Evolutionary conservation across 192 early-diverging fungal species (phyloP), one percentile per base, ranked within the genome.

Genomic region (Podila verticillata): DNA sequence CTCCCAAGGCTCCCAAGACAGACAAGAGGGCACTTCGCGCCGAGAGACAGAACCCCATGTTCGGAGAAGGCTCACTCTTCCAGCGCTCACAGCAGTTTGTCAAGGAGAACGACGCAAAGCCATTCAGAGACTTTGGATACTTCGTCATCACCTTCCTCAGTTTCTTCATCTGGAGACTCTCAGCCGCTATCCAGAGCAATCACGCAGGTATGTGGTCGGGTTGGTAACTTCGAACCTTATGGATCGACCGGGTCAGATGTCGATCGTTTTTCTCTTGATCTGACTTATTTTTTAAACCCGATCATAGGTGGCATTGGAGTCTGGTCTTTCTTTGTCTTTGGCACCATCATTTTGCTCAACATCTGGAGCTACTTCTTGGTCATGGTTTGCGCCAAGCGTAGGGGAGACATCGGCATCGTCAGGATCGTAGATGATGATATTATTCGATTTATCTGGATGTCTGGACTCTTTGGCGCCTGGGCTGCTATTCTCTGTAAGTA

Each of bases 381-480:
- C 61, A 48, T 63, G 61, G 44, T 80, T 57, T 35, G 35, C 7
- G 61, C 44, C 32, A 63, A 29, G 31, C 63, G 70, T 3, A 20
- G 61, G 5, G 77, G 77, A 4, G 77, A 80, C 51, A 80, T 80
- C 68, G 77, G 77, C 2, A 68, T 80, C 22, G 54, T 72, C 60
- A 67, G 29, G 31, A 66, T 80, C 57, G 26, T 20, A 7, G 77
- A 72, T 31, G 61, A 72, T 1, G 77, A 80, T 48, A 57, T 80
- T 36, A 32, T 51, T 32, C 70, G 63, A 20, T 80, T 64, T 29
- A 72, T 72, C 60, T 36, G 35, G 31, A 63, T 80, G 30, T 72
- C 77, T 7, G 77, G 77, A n/a, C 54, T 80, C 61, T 72, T 67
- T 49, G 77, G 77, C 34, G 49, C 65, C 22, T 80, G 77, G 77